Evolutionary conservation across 805 yeast species (phyloP).

Genomic region (Candida anglica): DNA sequence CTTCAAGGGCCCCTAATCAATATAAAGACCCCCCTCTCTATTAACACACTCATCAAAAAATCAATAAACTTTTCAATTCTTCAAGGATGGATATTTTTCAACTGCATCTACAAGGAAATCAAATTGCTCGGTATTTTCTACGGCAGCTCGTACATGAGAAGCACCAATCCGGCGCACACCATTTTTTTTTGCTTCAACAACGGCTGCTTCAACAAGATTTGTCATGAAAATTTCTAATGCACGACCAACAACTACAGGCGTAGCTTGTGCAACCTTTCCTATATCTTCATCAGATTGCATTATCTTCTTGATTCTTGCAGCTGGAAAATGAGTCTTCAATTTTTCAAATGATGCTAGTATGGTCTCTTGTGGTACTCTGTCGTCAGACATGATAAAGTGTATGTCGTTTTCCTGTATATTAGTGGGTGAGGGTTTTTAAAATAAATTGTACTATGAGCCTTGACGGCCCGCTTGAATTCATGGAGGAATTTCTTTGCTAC

Average conservation of each 20-base stretch:
- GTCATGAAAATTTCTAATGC: slow-evolving; percentile 92
- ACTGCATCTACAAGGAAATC: slow-evolving; percentile 85
- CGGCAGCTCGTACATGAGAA: slow-evolving; percentile 78
- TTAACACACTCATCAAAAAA: no score
- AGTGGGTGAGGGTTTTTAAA: no score
- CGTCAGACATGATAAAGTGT: slow-evolving; percentile 3
- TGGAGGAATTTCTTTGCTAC: no score
- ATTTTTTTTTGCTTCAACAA: slow-evolving; percentile 67
- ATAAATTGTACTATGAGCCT: no score
- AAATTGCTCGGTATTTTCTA: slow-evolving; percentile 81
- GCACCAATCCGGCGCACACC: slow-evolving; percentile 82
- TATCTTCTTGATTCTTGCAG: slow-evolving; percentile 90
- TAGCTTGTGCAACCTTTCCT: slow-evolving; percentile 97
- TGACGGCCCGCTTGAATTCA: no score
- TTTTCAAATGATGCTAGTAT: slow-evolving; percentile 37
- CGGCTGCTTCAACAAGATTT: slow-evolving; percentile 79
- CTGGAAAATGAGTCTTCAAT: slow-evolving; percentile 81
- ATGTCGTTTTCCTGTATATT: no score
- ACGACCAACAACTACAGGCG: slow-evolving; percentile 96
- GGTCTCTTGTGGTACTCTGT: slow-evolving; percentile 25
- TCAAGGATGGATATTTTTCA: slow-evolving; percentile 51
- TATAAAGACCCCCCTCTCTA: no score
- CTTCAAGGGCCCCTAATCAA: background rate
- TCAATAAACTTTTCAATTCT: no score
- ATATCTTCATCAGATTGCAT: slow-evolving; percentile 99